These are phyloP conservation scores for Pestalotiopsis sp. DNA, from an alignment of 2,329 filamentous ascomycete genomes.

Conservation along the genomic window DNA sequence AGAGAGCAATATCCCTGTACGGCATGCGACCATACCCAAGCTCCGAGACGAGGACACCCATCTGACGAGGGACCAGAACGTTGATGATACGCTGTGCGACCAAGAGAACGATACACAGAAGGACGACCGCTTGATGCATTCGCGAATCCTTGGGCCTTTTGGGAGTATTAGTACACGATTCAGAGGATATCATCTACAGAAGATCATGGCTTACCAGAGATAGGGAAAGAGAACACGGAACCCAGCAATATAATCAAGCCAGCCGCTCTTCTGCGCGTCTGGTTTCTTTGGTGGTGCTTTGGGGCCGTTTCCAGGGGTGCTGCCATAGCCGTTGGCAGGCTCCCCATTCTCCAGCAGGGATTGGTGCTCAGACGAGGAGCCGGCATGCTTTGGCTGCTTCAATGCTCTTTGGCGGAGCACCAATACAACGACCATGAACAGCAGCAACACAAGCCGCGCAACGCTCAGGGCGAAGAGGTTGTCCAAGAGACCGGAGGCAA, in stretches of 20 bases:
- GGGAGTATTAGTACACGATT: constrained; percentile 26
- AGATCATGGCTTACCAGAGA: constrained; percentile 35
- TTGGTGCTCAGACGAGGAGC: constrained; percentile 36
- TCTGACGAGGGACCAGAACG: constrained; percentile 43
- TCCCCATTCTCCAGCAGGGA: constrained; percentile 43
- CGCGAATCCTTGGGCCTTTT: constrained; percentile 39
- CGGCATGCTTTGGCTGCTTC: constrained; percentile 27
- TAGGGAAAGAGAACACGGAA: constrained; percentile 48
- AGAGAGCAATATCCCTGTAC: constrained; percentile 44
- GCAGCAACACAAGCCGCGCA: constrained; percentile 33
- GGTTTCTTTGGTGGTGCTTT: constrained; percentile 13
- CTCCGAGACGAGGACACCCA: constrained; percentile 42
- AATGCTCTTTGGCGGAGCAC: constrained; percentile 34
- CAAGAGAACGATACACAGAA: constrained; percentile 43
- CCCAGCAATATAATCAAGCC: constrained; percentile 49
- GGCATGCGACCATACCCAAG: constrained; percentile 44
- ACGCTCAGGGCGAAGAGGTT: constrained; percentile 33
- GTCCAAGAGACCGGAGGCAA: constrained; percentile 31
- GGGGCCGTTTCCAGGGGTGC: constrained; percentile 11
- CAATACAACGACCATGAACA: constrained; percentile 37
- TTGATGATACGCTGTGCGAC: constrained; percentile 46
- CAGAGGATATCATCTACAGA: constrained; percentile 17
- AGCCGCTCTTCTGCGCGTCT: constrained; percentile 21
- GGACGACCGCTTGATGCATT: constrained; percentile 41
- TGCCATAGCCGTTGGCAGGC: constrained; percentile 31